phyloP scores from a whole-genome alignment of 2,329 filamentous ascomycete species.

The Pleomassaria siparia region DNA sequence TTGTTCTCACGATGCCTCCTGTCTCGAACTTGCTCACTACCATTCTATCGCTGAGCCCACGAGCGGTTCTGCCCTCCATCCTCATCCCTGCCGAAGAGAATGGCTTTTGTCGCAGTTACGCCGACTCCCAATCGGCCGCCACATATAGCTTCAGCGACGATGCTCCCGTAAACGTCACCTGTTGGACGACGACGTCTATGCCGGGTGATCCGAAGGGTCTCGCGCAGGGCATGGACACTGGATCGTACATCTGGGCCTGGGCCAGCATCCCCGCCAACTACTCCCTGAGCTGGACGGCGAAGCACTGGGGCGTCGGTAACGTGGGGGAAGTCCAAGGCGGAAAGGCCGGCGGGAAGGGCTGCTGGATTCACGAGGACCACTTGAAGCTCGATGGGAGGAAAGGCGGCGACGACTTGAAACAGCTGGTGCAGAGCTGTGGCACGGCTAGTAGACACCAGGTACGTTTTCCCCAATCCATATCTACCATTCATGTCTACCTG shows the following conservation, averaged over 20 bases:
- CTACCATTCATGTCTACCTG: too few species aligned
- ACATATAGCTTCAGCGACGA: not conserved
- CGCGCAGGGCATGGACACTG: not conserved
- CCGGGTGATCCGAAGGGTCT: not conserved
- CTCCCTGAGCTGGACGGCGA: not conserved
- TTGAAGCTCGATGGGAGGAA: too few species aligned
- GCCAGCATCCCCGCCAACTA: not conserved
- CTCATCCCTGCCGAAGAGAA: not conserved
- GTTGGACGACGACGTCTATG: not conserved
- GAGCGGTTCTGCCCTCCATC: not conserved
- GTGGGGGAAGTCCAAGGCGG: not conserved
- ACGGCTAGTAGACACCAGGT: not conserved
- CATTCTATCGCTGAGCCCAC: not conserved
- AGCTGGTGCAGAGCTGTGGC: not conserved
- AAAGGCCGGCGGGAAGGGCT: not conserved
- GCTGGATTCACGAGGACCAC: not conserved
- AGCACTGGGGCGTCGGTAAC: not conserved
- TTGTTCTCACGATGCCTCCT: not conserved
- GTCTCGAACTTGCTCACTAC: not conserved
- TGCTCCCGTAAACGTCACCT: not conserved
- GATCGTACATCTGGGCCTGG: not conserved
- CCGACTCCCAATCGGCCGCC: not conserved
- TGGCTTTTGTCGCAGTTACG: not conserved
- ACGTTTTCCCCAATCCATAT: not conserved
- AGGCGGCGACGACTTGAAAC: not conserved